Evolutionary conservation across 768 basidiomycete species (phyloP).

Genomic region (Termitomyces sp.): DNA sequence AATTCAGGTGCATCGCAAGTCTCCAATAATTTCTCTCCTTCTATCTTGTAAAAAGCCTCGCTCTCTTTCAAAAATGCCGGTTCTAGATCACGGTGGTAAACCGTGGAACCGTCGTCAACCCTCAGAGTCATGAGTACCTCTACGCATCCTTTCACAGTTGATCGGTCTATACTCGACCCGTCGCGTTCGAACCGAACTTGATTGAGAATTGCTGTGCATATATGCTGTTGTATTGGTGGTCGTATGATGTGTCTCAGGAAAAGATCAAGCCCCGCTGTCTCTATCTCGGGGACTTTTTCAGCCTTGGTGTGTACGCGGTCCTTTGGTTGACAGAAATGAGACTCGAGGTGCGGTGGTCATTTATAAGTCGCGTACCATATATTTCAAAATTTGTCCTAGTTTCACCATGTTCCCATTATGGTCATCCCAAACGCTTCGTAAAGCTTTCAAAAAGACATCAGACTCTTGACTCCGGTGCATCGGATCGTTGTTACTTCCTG

Average conservation of each 20-base stretch:
- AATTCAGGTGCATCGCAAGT: constrained; percentile 80
- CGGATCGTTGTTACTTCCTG: constrained; percentile 57
- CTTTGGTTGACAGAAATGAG: constrained; percentile 34
- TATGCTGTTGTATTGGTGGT: constrained; percentile 75
- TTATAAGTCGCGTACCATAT: constrained; percentile 66
- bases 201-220: constrained; percentile 75
- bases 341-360: background rate
- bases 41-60: constrained; percentile 68
- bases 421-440: constrained; percentile 89
- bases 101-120: constrained; percentile 44
- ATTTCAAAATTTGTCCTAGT: constrained; percentile 85
- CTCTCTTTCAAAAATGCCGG: constrained; percentile 76
- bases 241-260: constrained; percentile 81
- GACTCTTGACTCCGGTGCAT: constrained; percentile 78
- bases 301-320: constrained; percentile 83
- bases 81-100: constrained; percentile 85
- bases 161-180: constrained; percentile 87
- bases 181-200: constrained; percentile 91
- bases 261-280: constrained; percentile 74
- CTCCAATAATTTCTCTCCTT: constrained; percentile 65
- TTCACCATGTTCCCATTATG: constrained; percentile 87
- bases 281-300: constrained; percentile 73
- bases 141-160: constrained; percentile 83
- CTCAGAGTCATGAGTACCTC: constrained; percentile 75
- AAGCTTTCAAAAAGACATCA: constrained; percentile 76